Percentiles rank a stretch among this genome's conserved stretches.
phyloP scores from a whole-genome alignment of 106 monocot genomes.

The Acorus gramineus region DNA sequence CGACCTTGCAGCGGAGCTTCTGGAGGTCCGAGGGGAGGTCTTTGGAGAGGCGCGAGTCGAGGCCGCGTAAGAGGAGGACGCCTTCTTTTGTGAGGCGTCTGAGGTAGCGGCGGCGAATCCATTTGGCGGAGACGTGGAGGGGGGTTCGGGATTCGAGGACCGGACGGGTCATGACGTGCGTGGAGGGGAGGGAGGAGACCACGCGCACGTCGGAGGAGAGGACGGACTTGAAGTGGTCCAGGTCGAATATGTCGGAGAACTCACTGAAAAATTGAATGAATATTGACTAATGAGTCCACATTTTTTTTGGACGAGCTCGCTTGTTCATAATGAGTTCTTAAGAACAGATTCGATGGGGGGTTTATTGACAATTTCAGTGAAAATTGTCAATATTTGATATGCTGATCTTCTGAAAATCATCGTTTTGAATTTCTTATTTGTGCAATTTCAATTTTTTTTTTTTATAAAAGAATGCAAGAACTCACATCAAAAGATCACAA shows the following conservation, averaged over 20 bases:
- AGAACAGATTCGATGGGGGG: too few species aligned
- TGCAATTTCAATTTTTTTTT: too few species aligned
- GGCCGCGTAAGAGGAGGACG: conserved; percentile 15
- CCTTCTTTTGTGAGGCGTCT: conserved; percentile 14
- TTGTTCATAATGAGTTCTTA: background rate
- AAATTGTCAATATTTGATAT: too few species aligned
- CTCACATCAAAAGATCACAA: too few species aligned
- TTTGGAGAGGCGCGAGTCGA: conserved; percentile 31
- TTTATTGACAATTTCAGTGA: too few species aligned
- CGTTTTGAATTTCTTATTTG: too few species aligned
- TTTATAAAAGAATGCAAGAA: too few species aligned
- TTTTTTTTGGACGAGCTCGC: too few species aligned
- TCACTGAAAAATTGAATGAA: conserved; percentile 8
- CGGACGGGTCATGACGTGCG: background rate
- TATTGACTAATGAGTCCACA: background rate
- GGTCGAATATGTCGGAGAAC: conserved; percentile 32
- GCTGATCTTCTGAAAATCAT: too few species aligned
- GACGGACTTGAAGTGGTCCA: conserved; percentile 25
- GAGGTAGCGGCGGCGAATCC: conserved; percentile 15
- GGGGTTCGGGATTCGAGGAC: conserved; percentile 6
- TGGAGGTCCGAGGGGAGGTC: conserved; percentile 25
- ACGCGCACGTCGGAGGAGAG: conserved; percentile 19
- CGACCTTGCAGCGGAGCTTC: conserved; percentile 42
- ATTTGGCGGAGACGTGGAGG: conserved; percentile 8
- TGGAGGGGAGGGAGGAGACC: conserved; percentile 12